Base-by-base conservation (phyloP, 2,329 filamentous ascomycete species). In the Fusarium drepaniforme region DNA sequence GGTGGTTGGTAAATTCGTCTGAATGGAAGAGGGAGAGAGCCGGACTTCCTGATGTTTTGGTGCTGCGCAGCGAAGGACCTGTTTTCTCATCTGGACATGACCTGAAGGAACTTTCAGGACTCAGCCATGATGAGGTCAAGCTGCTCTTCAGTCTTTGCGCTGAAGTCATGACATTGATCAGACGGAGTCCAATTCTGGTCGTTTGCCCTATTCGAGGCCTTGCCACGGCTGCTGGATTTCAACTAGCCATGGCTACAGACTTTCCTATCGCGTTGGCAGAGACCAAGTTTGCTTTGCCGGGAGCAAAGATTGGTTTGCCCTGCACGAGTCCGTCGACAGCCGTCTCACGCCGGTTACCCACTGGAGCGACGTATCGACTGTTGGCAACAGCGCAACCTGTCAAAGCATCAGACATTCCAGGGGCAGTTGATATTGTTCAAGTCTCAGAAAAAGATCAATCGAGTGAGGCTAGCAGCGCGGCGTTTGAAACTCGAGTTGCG, bases 21-120 rank as follows among this genome's bases (percentile, higher is more conserved):
- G 73, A 77, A 40, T 79, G 77, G 77, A 74, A 37, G 30, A 70
- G 38, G 25, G 75, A 77, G n/a, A 72, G 77, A 2, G 67, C 28
- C 3, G 75, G 73, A 0, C 13, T 78, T 4, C 77, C 77, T 1
- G 62, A 78, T 49, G 67, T 79, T 0, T 21, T 79, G 0, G 77
- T 79, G 3, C 49, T 79, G 8, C 70, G 77, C 0, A 78, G 77
- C 21, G 77, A 79, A 5, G 76, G 76, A 0, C 75, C 75, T 0
- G 77, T 79, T 0, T 79, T 79, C 16, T 78, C 75, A 1, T 78
- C 77, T 0, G 77, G 77, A 0, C 77, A 79, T 42, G 77, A 79
- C 25, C 51, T 79, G 4, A 78, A 78, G 5, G 76, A 79, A 3
- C 65, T 79, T 5, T 33, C 56, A 0, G 18, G 61, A 2, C 49